Percentiles rank a stretch among this genome's conserved stretches.
phyloP scores from a whole-genome alignment of 2,329 filamentous ascomycete species.

The Talaromyces funiculosus region DNA sequence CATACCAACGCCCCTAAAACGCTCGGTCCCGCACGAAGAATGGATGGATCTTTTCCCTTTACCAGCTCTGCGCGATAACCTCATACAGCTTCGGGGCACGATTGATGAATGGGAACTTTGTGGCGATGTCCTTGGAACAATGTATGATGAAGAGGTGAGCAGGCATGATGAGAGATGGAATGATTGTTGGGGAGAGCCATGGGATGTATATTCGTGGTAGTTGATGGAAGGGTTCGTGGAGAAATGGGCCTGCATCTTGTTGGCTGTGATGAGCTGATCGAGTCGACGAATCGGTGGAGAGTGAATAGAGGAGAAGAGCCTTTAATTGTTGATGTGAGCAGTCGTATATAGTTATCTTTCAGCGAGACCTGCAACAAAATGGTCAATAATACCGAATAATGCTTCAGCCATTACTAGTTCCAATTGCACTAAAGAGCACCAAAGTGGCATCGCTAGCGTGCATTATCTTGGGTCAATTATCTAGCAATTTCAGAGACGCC shows the following conservation, averaged over 20 bases:
- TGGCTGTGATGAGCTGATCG: constrained; percentile 23
- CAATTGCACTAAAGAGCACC: too few species aligned
- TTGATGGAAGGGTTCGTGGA: constrained; percentile 22
- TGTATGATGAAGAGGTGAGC: constrained; percentile 14
- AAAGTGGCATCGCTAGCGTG: too few species aligned
- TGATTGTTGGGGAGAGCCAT: constrained; percentile 29
- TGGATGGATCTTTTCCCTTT: constrained; percentile 29
- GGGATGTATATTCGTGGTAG: constrained; percentile 27
- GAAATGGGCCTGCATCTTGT: constrained; percentile 24
- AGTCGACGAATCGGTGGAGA: constrained; percentile 23
- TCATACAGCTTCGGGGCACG: constrained; percentile 16
- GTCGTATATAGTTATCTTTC: too few species aligned
- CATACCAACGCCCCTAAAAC: constrained; percentile 16
- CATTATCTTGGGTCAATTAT: too few species aligned
- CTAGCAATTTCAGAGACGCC: too few species aligned
- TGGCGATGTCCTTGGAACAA: constrained; percentile 17
- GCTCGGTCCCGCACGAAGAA: constrained; percentile 20
- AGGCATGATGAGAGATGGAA: constrained; percentile 14
- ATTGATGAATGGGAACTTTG: constrained; percentile 24
- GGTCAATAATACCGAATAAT: too few species aligned
- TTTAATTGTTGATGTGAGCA: background rate
- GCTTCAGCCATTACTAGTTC: too few species aligned
- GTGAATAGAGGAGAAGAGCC: constrained; percentile 19
- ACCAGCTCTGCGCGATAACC: constrained; percentile 20
- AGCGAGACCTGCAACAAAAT: too few species aligned